Evolutionary conservation across 116 monocot species (phyloP).

Genomic region (Iris pallida): DNA sequence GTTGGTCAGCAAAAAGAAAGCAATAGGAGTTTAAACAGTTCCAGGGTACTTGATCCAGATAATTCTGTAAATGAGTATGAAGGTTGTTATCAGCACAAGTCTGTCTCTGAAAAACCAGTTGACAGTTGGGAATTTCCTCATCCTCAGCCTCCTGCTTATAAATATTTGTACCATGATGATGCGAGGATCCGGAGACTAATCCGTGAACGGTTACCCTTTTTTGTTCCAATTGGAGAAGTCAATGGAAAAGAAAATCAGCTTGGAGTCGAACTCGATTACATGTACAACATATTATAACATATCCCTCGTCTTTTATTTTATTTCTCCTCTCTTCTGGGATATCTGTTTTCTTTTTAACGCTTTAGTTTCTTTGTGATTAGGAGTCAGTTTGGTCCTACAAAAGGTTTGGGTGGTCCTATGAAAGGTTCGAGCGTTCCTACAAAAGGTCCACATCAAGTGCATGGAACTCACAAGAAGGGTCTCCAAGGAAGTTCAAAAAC

Average conservation of each 20-base stretch:
- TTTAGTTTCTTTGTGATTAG: constrained; percentile 21
- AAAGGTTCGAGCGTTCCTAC: background rate
- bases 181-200: constrained; percentile 47
- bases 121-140: constrained; percentile 21
- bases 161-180: constrained; percentile 73
- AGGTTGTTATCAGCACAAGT: constrained; percentile 8
- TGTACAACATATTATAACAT: constrained; percentile 23
- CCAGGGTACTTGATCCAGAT: constrained; percentile 25
- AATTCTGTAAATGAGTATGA: constrained; percentile 22
- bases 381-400: constrained; percentile 40
- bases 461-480: background rate
- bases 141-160: constrained; percentile 53
- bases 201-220: constrained; percentile 47
- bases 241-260: constrained; percentile 20
- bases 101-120: background rate
- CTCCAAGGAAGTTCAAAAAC: constrained; percentile 8
- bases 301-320: background rate
- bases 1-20: constrained; percentile 16
- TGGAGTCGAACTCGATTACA: constrained; percentile 51
- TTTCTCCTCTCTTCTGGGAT: background rate
- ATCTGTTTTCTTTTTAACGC: background rate
- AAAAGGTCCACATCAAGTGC: background rate
- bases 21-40: constrained; percentile 15
- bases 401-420: background rate
- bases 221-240: constrained; percentile 53